Conservation (phyloP, 257 asterid species). For the Eustoma russellianum region DNA sequence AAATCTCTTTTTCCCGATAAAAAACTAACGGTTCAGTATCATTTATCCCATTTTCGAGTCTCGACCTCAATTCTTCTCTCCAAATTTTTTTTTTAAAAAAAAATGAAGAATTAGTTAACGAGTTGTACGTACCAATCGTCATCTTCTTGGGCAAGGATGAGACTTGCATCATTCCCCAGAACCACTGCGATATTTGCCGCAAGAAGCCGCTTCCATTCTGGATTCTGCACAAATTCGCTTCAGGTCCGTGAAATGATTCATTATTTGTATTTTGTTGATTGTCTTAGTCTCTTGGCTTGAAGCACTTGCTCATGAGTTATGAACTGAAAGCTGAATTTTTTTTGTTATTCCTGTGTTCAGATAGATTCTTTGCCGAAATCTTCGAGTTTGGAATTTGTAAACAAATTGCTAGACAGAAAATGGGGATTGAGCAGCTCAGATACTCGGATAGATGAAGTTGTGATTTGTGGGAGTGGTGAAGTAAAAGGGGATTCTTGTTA, state of each 20-base stretch:
- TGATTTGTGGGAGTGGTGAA: constrained; percentile 24
- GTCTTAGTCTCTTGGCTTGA: neutral
- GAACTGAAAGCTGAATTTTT: neutral
- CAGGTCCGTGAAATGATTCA: constrained; percentile 21
- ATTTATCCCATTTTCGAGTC: no score
- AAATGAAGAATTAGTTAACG: no score
- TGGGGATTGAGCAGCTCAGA: constrained; percentile 72
- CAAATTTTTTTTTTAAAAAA: no score
- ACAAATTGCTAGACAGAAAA: constrained; percentile 47
- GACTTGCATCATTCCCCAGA: constrained; percentile 28
- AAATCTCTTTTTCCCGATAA: no score
- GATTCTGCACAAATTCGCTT: constrained; percentile 10
- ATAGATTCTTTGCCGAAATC: constrained; percentile 21
- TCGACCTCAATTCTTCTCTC: no score
- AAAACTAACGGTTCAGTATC: no score
- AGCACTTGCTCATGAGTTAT: neutral
- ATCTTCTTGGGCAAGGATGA: constrained; percentile 17
- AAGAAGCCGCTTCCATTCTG: constrained; percentile 17
- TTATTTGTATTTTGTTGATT: neutral
- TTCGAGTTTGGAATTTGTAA: constrained; percentile 28
- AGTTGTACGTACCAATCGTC: no score
- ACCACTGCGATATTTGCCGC: constrained; percentile 20
- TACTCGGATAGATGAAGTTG: constrained; percentile 54
- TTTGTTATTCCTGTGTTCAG: constrained; percentile 18
- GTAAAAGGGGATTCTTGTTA: constrained; percentile 23